Evolutionary conservation across 2,329 filamentous ascomycete species (phyloP), one percentile per base, ranked within the genome.

Genomic region (Penicillium thymicola): DNA sequence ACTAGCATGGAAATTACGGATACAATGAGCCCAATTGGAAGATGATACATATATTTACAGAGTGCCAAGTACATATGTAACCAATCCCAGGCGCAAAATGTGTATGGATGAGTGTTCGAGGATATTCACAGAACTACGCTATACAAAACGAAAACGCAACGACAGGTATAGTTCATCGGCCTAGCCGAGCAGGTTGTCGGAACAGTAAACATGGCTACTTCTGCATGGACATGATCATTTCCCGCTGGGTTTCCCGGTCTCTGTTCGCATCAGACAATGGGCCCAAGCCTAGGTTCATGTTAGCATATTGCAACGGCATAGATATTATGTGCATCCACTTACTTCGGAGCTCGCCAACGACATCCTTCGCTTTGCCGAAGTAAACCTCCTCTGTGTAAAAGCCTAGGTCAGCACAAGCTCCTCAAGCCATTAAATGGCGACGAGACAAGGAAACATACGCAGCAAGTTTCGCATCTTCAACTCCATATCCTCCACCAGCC

Each of bases 281-380:
- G 50, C 86, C 86, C 62, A 96, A 83, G 76, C 80, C 82, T 84
- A 46, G 2, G 2, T 11, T 28, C 16, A 56, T 14, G 27, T 49
- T 30, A 54, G 69, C 54, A 65, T 58, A 38, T 62, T 46, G 18
- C 5, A 27, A 6, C 6, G 18, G 9, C 1, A 16, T 13, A 2
- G 8, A 18, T 5, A 52, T 18, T 32, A 13, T 8, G 27, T 36
- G 25, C 9, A 47, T 34, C 28, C 56, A 70, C 79, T 75, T 78
- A 82, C 92, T 97, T 73, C 94, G 84, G 76, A 99, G 78, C 74
- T 99, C 93, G 54, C 93, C 94, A 4, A 99, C 93, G 3, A 99
- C 92, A 76, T 99, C 94, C 83, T 96, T 97, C 54, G 94, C 93
- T 82, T 99, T 99, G 72, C 94, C 94, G 77, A 99, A 99, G 79